These are phyloP conservation scores for Capsella bursapastoris DNA, from an alignment of 345 rosid genomes.

Conservation along the genomic window DNA sequence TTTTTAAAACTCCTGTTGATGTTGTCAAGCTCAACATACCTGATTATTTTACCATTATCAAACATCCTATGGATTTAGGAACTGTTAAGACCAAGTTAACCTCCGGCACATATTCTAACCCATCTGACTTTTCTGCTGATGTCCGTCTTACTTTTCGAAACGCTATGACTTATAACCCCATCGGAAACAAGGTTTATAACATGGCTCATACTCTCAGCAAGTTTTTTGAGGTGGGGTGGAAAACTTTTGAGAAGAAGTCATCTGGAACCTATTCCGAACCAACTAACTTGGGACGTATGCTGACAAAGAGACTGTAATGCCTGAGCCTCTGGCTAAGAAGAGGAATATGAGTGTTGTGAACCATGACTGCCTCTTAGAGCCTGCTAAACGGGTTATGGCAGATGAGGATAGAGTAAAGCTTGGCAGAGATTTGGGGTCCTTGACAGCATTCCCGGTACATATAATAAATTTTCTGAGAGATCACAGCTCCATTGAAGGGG, in stretches of 20 bases:
- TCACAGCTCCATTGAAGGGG: slow-evolving; percentile 76
- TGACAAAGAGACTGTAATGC: slow-evolving; percentile 48
- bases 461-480: slow-evolving; percentile 74
- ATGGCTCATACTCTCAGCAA: slow-evolving; percentile 68
- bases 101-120: slow-evolving; percentile 70
- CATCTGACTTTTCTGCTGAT: slow-evolving; percentile 86
- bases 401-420: slow-evolving; percentile 93
- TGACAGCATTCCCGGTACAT: slow-evolving; percentile 60
- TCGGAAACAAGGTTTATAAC: slow-evolving; percentile 76
- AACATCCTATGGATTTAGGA: slow-evolving; percentile 94
- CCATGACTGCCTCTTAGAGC: slow-evolving; percentile 81
- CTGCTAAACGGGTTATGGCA: slow-evolving; percentile 76
- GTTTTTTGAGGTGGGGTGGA: slow-evolving; percentile 83
- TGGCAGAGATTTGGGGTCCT: slow-evolving; percentile 74
- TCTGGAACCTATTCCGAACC: slow-evolving; percentile 51
- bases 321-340: slow-evolving; percentile 63
- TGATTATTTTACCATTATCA: slow-evolving; percentile 76
- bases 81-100: slow-evolving; percentile 71
- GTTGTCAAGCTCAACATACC: slow-evolving; percentile 67
- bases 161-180: slow-evolving; percentile 88
- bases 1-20: slow-evolving; percentile 84
- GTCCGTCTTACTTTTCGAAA: slow-evolving; percentile 92
- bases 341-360: slow-evolving; percentile 59
- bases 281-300: slow-evolving; percentile 51
- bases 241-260: slow-evolving; percentile 62